Conservation (phyloP, 164 flowering plant genomes). For the Magnolia changhungtana region DNA sequence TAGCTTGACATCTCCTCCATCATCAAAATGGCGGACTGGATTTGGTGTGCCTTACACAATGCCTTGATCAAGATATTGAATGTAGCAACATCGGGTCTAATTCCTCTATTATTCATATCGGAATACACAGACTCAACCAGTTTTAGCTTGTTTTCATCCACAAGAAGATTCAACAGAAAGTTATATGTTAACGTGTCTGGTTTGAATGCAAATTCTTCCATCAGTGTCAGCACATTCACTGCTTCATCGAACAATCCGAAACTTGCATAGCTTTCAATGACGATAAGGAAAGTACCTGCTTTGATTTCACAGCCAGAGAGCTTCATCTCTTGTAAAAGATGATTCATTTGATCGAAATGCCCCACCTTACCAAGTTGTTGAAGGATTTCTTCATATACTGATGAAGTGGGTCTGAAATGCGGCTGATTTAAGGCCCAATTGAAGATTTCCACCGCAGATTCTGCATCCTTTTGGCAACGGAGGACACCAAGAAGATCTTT, state of each 20-base stretch:
- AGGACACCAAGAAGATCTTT: conserved; percentile 58
- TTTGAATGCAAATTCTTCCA: conserved; percentile 54
- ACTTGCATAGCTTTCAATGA: conserved; percentile 51
- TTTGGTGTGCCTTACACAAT: conserved; percentile 79
- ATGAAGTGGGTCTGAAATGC: conserved; percentile 42
- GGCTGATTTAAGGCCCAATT: conserved; percentile 77
- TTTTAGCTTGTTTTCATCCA: conserved; percentile 71
- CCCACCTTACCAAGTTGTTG: conserved; percentile 59
- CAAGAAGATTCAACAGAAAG: conserved; percentile 66
- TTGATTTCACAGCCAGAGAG: conserved; percentile 30
- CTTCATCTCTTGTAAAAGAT: conserved; percentile 51
- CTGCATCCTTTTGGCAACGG: conserved; percentile 45
- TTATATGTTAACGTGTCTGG: conserved; percentile 59
- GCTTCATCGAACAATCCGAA: conserved; percentile 52
- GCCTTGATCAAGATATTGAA: conserved; percentile 88
- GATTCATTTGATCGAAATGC: conserved; percentile 45
- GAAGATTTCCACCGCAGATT: conserved; percentile 44
- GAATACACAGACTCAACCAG: conserved; percentile 64
- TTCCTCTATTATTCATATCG: conserved; percentile 43
- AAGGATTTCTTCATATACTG: conserved; percentile 58
- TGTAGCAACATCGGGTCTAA: conserved; percentile 67
- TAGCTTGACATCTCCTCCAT: conserved; percentile 75
- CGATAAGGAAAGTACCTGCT: conserved; percentile 49
- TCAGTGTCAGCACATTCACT: conserved; percentile 42
- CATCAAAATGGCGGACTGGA: conserved; percentile 73